phyloP scores from a whole-genome alignment of 768 basidiomycete genomes.

The Collybia mongolica region DNA sequence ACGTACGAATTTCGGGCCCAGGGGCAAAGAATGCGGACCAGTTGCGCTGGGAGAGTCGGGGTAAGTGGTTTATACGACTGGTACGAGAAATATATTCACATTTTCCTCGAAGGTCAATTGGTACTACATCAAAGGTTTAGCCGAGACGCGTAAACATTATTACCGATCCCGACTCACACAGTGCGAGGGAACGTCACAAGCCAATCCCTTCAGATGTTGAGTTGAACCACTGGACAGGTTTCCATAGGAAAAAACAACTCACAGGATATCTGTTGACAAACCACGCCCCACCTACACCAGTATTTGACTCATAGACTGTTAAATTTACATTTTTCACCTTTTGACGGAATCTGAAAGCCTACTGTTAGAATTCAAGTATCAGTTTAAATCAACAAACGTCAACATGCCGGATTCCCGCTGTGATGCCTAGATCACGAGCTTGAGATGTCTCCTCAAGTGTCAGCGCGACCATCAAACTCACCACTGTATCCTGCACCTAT shows the following conservation, averaged over 20 bases:
- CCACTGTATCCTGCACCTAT: constrained; percentile 64
- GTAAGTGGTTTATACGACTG: background rate
- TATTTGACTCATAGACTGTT: constrained; percentile 57
- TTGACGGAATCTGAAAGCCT: constrained; percentile 46
- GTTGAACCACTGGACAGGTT: background rate
- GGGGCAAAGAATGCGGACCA: constrained; percentile 64
- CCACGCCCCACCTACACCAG: constrained; percentile 66
- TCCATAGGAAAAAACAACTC: constrained; percentile 11
- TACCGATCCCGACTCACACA: constrained; percentile 31
- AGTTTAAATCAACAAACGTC: background rate
- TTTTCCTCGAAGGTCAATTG: constrained; percentile 59
- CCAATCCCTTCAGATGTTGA: constrained; percentile 37
- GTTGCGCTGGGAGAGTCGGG: constrained; percentile 33
- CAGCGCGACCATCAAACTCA: constrained; percentile 11
- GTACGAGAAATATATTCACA: constrained; percentile 20
- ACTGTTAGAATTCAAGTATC: background rate
- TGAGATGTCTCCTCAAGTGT: background rate
- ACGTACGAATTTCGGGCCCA: constrained; percentile 56
- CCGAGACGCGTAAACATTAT: background rate
- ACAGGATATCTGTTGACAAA: constrained; percentile 55
- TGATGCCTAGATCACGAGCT: constrained; percentile 33
- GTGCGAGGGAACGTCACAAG: constrained; percentile 64
- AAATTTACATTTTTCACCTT: constrained; percentile 51
- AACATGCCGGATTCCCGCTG: constrained; percentile 52
- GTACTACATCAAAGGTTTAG: constrained; percentile 34